Evolutionary conservation across 352 stramenopile species (phyloP).

Genomic region (Globisporangium cylindrosporum): DNA sequence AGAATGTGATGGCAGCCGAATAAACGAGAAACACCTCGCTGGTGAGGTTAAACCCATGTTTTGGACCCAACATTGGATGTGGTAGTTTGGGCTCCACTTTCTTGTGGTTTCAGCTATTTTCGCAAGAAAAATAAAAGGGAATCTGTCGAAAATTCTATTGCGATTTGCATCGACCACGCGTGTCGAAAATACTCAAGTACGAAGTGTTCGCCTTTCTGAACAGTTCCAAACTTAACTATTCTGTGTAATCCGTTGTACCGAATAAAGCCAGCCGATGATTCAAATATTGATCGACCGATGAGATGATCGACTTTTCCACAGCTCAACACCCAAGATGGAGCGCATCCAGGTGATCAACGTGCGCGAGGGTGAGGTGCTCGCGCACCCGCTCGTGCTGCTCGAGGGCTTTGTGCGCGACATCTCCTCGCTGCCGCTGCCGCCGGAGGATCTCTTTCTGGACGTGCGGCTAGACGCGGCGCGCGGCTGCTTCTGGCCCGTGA

Average conservation of each 20-base stretch:
- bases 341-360: conserved; percentile 78
- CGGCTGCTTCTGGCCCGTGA: conserved; percentile 48
- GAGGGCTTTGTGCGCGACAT: conserved; percentile 32
- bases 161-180: no score
- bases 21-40: not conserved
- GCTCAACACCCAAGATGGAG: not conserved
- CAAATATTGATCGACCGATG: no score
- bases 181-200: no score
- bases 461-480: conserved; percentile 29
- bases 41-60: not conserved
- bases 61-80: not conserved
- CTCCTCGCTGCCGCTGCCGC: not conserved
- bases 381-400: conserved; percentile 56
- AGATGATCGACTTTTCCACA: not conserved
- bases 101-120: no score
- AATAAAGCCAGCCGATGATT: no score
- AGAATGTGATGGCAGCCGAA: not conserved
- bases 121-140: not conserved
- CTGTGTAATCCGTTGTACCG: no score
- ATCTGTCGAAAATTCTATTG: not conserved
- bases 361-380: conserved; percentile 67
- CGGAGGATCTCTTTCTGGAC: conserved; percentile 35
- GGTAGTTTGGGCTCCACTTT: not conserved
- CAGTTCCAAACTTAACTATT: no score
- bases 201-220: no score